Percentiles rank a stretch among this genome's conserved stretches.
Evolutionary conservation across 768 basidiomycete species (phyloP).

Genomic region (Naganishia vishniacii): DNA sequence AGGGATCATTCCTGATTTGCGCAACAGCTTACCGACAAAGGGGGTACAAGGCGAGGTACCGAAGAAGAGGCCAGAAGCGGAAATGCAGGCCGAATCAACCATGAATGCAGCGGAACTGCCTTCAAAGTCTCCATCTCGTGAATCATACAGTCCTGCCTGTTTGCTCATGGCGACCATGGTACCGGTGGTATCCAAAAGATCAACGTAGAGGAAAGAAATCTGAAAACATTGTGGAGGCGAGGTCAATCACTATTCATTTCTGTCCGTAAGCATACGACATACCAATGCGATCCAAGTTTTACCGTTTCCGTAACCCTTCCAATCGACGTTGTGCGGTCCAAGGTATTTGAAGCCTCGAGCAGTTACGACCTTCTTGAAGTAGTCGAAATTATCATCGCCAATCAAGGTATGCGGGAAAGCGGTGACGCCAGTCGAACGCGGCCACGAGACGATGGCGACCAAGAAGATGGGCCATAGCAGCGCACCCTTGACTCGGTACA

Average conservation of each 20-base stretch:
- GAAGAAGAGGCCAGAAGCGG: constrained; percentile 39
- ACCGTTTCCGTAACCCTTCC: constrained; percentile 55
- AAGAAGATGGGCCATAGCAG: constrained; percentile 66
- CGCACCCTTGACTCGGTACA: constrained; percentile 76
- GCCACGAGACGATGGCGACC: constrained; percentile 82
- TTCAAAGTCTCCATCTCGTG: constrained; percentile 79
- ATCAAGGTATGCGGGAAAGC: constrained; percentile 67
- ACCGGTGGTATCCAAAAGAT: constrained; percentile 62
- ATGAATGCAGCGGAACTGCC: constrained; percentile 53
- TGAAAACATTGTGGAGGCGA: no score
- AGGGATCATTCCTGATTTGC: neutral
- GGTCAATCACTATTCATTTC: no score
- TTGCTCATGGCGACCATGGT: constrained; percentile 87
- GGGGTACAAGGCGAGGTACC: constrained; percentile 40
- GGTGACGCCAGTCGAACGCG: constrained; percentile 71
- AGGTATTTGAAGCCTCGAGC: constrained; percentile 38
- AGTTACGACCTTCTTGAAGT: constrained; percentile 76
- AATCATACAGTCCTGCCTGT: constrained; percentile 80
- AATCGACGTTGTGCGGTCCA: constrained; percentile 39
- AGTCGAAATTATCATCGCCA: constrained; percentile 70
- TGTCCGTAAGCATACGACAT: no score
- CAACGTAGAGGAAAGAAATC: constrained; percentile 82
- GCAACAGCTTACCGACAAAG: constrained; percentile 33
- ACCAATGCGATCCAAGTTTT: constrained; percentile 75
- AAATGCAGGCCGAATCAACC: constrained; percentile 40